Percentiles rank a stretch among this genome's conserved stretches.
Evolutionary conservation across 192 early-diverging fungal species (phyloP).

Genomic region (Irineochytrium annulatum): DNA sequence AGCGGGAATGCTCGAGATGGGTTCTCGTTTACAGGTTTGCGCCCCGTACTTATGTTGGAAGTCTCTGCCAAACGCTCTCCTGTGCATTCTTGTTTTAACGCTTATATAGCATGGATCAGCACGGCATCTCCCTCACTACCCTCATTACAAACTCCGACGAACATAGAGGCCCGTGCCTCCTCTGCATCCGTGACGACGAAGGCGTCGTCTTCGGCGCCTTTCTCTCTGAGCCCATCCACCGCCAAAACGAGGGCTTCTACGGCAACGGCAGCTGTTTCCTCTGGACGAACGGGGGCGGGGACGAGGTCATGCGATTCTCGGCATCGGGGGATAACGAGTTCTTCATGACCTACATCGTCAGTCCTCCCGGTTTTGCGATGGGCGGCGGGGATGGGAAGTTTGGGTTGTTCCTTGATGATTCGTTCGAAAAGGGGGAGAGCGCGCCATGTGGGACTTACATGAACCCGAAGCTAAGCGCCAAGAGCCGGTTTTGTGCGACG

Average conservation of each 20-base stretch:
- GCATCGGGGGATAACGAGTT: conserved; percentile 14
- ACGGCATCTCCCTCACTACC: conserved; percentile 75
- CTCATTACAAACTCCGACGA: conserved; percentile 21
- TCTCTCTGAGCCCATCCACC: not conserved
- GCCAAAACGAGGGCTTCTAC: conserved; percentile 1
- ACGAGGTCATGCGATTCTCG: not conserved
- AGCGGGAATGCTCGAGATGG: conserved; percentile 68
- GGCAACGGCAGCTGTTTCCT: conserved; percentile 12
- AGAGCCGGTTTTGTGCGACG: not conserved
- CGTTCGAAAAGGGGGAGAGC: conserved; percentile 7
- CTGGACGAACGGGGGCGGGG: conserved; percentile 7
- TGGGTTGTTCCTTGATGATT: conserved; percentile 17
- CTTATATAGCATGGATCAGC: conserved; percentile 80
- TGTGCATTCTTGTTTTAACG: too few species aligned
- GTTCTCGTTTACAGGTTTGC: conserved; percentile 57
- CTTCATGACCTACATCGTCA: conserved; percentile 6
- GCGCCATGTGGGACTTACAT: conserved; percentile 10
- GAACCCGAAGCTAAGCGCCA: conserved; percentile 3
- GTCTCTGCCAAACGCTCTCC: too few species aligned
- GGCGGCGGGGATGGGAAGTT: conserved; percentile 12
- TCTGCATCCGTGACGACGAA: not conserved
- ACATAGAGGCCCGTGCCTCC: not conserved
- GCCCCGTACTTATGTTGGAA: too few species aligned
- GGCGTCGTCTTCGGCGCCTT: not conserved
- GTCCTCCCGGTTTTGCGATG: not conserved